Conservation (phyloP, 176 grass and related monocot genomes). For the Hsuehochloa calcarea region DNA sequence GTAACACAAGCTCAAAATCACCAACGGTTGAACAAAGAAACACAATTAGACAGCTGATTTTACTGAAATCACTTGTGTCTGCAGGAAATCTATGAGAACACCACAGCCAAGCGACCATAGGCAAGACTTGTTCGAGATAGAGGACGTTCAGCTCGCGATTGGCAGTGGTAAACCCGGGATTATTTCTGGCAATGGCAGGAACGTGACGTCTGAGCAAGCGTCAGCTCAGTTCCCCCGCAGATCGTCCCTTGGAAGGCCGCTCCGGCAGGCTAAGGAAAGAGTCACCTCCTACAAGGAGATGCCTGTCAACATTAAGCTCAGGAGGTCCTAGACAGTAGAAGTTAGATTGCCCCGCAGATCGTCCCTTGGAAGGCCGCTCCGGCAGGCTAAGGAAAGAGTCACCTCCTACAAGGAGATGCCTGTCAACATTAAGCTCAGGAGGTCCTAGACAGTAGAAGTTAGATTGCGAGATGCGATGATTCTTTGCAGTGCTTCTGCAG, state of each 20-base stretch:
- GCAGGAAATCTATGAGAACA: slow-evolving; percentile 57
- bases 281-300: slow-evolving; percentile 57
- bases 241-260: slow-evolving; percentile 64
- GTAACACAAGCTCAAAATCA: slow-evolving; percentile 2
- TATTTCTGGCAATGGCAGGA: not conserved
- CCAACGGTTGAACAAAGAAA: not conserved
- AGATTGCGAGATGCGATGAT: not conserved
- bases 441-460: slow-evolving; percentile 26
- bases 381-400: slow-evolving; percentile 49
- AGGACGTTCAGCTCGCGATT: slow-evolving; percentile 46
- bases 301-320: slow-evolving; percentile 55
- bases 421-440: slow-evolving; percentile 57
- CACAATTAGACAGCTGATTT: not conserved
- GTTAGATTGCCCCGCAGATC: slow-evolving; percentile 36
- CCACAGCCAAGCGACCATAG: not conserved
- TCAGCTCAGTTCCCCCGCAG: slow-evolving; percentile 25
- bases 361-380: slow-evolving; percentile 60
- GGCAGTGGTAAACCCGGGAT: not conserved
- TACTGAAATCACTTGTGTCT: not conserved
- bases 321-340: slow-evolving; percentile 34
- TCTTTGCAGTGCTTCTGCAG: slow-evolving; percentile 9
- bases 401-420: slow-evolving; percentile 54
- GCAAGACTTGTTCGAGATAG: slow-evolving; percentile 54
- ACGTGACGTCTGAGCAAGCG: not conserved
- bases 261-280: slow-evolving; percentile 48